Evolutionary conservation across 495 filamentous ascomycete species (phyloP).

Genomic region (Penicillium canescens): DNA sequence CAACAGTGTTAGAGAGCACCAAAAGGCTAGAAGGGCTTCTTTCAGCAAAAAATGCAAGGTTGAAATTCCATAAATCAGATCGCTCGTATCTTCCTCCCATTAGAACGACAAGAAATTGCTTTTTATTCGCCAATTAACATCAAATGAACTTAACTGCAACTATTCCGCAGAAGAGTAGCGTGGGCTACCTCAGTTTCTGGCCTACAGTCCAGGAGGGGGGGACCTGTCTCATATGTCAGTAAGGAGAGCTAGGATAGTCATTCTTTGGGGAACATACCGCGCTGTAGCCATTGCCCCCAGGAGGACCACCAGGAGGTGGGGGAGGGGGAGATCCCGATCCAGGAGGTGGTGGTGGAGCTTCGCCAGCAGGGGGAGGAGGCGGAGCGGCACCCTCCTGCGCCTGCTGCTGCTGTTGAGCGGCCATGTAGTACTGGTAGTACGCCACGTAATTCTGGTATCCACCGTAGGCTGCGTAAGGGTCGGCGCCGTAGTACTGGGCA

Average conservation of each 20-base stretch:
- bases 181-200: neutral
- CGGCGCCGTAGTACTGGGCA: conserved; percentile 77
- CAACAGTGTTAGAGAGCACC: neutral
- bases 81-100: neutral
- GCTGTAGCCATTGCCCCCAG: conserved; percentile 62
- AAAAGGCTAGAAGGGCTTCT: conserved; percentile 1
- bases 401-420: conserved; percentile 50
- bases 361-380: conserved; percentile 60
- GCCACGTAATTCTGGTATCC: conserved; percentile 77
- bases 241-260: neutral
- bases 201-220: conserved; percentile 54
- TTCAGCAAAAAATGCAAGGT: neutral
- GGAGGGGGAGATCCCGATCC: conserved; percentile 71
- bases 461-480: conserved; percentile 92
- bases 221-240: conserved; percentile 29
- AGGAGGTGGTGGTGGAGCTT: conserved; percentile 62
- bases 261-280: conserved; percentile 47
- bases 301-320: conserved; percentile 54
- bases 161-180: neutral
- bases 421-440: conserved; percentile 67
- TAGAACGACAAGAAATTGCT: neutral
- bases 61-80: neutral
- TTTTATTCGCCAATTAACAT: neutral
- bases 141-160: neutral
- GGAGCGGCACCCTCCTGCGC: conserved; percentile 52